phyloP scores from a whole-genome alignment of 257 asterid species.

The Cruciata laevipes region DNA sequence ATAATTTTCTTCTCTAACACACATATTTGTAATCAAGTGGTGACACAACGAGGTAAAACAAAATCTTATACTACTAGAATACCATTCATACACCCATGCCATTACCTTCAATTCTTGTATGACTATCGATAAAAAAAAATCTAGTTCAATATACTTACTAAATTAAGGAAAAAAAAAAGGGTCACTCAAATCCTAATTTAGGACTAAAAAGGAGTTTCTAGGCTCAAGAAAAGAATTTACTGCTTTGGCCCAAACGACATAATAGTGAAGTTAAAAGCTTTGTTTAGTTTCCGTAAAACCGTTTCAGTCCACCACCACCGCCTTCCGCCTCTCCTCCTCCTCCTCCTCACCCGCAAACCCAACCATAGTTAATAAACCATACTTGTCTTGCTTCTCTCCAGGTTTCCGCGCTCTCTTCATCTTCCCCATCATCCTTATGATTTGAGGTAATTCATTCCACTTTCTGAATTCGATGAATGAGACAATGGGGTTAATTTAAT shows the following conservation, averaged over 20 bases:
- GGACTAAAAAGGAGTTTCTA: background rate
- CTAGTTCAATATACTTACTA: no score
- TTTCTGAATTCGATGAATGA: background rate
- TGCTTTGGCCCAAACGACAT: background rate
- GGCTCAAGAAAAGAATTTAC: background rate
- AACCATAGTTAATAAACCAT: background rate
- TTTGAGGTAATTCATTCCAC: background rate
- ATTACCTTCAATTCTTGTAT: no score
- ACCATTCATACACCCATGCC: no score
- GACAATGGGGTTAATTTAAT: background rate
- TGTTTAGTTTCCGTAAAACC: background rate
- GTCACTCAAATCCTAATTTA: no score
- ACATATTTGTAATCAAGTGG: no score
- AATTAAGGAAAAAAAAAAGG: no score
- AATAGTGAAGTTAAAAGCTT: background rate
- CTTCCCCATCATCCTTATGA: background rate
- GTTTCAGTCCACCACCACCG: conserved; percentile 8
- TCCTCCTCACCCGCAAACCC: background rate
- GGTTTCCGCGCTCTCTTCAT: background rate
- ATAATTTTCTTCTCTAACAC: no score
- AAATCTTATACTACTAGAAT: no score
- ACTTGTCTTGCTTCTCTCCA: background rate
- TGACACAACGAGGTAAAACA: no score
- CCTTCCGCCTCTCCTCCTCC: conserved; percentile 7
- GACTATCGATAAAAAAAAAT: no score